These are phyloP conservation scores for Quercus aquifolioides DNA, from an alignment of 306 rosid genomes.

Conservation along the genomic window DNA sequence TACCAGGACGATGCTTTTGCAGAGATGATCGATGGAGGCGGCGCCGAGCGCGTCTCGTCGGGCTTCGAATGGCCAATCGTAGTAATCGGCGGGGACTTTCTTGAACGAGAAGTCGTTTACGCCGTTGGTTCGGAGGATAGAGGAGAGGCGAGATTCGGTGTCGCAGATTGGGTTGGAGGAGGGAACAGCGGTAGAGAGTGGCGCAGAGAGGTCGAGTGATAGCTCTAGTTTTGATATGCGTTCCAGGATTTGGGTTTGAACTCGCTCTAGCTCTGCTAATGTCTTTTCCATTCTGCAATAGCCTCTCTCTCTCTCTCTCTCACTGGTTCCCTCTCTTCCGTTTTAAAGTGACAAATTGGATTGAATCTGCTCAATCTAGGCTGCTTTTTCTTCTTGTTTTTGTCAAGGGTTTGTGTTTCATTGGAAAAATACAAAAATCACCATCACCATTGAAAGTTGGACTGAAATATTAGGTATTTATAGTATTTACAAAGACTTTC, in stretches of 20 bases:
- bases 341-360: too few relatives aligned
- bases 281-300: conserved; percentile 34
- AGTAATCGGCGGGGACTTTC: conserved; percentile 66
- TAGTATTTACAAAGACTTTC: too few relatives aligned
- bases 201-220: conserved; percentile 14
- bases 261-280: conserved; percentile 45
- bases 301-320: neutral
- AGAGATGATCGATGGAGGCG: conserved; percentile 72
- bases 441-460: too few relatives aligned
- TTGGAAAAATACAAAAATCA: too few relatives aligned
- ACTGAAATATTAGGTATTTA: too few relatives aligned
- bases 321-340: neutral
- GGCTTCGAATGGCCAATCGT: conserved; percentile 77
- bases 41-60: conserved; percentile 71
- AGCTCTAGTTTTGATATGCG: conserved; percentile 58
- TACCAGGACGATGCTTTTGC: conserved; percentile 94
- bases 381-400: too few relatives aligned
- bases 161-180: conserved; percentile 11
- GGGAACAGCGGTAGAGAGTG: neutral
- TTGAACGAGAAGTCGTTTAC: conserved; percentile 70
- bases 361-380: too few relatives aligned
- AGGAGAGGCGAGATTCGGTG: conserved; percentile 67
- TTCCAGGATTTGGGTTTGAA: conserved; percentile 38
- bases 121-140: conserved; percentile 49
- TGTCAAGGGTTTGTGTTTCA: too few relatives aligned